Percentiles rank a stretch among this genome's conserved stretches.
phyloP scores from a whole-genome alignment of 352 stramenopile species.

The Globisporangium camurandrum region DNA sequence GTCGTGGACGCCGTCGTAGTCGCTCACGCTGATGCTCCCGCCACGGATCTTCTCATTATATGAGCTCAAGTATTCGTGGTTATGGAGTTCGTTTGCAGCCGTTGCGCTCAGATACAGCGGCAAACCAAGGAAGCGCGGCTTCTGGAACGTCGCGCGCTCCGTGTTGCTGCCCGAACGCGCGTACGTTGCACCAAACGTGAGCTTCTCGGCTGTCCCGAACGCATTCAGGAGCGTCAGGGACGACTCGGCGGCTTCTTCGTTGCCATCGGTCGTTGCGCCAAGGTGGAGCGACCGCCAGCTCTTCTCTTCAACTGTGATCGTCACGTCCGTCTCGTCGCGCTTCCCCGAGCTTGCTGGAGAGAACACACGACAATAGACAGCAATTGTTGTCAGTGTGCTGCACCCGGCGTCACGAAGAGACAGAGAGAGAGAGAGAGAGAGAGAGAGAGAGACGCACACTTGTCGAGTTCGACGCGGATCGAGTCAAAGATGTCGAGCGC shows the following conservation, averaged over 20 bases:
- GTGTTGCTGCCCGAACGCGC: constrained; percentile 81
- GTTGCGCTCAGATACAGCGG: constrained; percentile 72
- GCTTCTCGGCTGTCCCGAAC: constrained; percentile 77
- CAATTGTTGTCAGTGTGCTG: neutral
- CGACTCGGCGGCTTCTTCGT: constrained; percentile 81
- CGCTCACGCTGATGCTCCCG: constrained; percentile 77
- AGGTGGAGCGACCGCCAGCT: constrained; percentile 80
- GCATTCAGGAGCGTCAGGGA: constrained; percentile 80
- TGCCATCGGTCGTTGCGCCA: constrained; percentile 77
- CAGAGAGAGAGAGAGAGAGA: no score
- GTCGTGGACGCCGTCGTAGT: constrained; percentile 82
- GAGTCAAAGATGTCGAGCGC: constrained; percentile 81
- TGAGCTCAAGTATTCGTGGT: constrained; percentile 81
- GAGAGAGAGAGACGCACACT: constrained; percentile 25
- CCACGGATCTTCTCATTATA: constrained; percentile 86
- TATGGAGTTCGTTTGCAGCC: constrained; percentile 78
- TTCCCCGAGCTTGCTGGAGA: constrained; percentile 49
- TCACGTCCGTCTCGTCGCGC: constrained; percentile 76
- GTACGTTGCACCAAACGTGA: constrained; percentile 75
- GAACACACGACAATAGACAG: neutral
- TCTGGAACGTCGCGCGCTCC: constrained; percentile 77
- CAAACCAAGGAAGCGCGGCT: constrained; percentile 80
- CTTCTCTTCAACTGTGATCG: constrained; percentile 85
- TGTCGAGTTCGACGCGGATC: constrained; percentile 75
- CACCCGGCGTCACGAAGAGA: neutral